These are phyloP conservation scores for Penicillium antarcticum DNA, from an alignment of 495 filamentous ascomycete genomes.

Conservation along the genomic window DNA sequence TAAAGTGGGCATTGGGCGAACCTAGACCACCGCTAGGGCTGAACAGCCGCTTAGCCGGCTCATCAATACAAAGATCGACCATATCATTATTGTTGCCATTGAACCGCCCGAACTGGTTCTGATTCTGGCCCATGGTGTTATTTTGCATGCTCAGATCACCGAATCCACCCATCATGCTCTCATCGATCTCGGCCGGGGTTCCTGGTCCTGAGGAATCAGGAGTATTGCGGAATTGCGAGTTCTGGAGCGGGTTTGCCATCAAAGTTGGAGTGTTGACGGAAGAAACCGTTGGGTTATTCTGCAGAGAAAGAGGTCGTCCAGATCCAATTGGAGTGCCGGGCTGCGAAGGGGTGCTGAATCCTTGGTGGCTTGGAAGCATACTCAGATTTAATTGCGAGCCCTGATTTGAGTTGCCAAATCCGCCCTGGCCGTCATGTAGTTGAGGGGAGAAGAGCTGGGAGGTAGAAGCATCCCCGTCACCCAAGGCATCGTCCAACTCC, in stretches of 20 bases:
- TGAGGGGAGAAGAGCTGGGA: conserved; percentile 57
- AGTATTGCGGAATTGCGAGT: conserved; percentile 62
- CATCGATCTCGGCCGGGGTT: conserved; percentile 64
- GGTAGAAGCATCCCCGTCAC: conserved; percentile 58
- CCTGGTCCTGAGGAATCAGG: conserved; percentile 74
- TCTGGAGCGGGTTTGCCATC: conserved; percentile 60
- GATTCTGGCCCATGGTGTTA: conserved; percentile 55
- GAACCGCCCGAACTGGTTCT: conserved; percentile 46
- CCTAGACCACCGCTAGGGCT: conserved; percentile 76
- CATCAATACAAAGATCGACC: conserved; percentile 82
- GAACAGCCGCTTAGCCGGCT: conserved; percentile 90
- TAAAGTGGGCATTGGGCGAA: conserved; percentile 64
- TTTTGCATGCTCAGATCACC: conserved; percentile 54
- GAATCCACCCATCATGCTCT: conserved; percentile 54
- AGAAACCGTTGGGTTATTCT: conserved; percentile 96
- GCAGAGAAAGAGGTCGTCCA: conserved; percentile 61
- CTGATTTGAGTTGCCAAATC: conserved; percentile 73
- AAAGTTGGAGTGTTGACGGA: conserved; percentile 94
- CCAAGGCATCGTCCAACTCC: conserved; percentile 89
- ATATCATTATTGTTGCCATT: conserved; percentile 49
- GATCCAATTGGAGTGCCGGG: conserved; percentile 80
- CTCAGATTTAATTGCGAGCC: conserved; percentile 70
- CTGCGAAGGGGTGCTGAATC: conserved; percentile 71
- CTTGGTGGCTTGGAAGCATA: conserved; percentile 68
- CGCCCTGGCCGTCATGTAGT: conserved; percentile 52